A percentile compares a stretch with the other conserved stretches of the same genome.
These are phyloP conservation scores for Colletotrichum sp. DNA, from an alignment of 2,329 filamentous ascomycete species.

Conservation along the genomic window DNA sequence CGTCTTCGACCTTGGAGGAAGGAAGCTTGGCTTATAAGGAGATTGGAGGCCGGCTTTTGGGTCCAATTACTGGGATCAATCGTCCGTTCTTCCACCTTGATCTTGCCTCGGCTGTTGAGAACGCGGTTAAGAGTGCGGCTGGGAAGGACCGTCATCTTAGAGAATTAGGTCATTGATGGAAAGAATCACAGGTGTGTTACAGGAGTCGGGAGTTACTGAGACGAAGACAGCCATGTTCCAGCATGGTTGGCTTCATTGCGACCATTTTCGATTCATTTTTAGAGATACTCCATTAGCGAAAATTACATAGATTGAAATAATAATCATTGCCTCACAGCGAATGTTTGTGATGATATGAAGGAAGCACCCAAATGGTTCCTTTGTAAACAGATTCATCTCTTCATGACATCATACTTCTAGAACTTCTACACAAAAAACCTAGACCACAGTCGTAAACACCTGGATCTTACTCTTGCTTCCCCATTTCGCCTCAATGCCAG, in stretches of 20 bases:
- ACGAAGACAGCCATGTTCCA: rapidly evolving
- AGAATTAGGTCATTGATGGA: background rate
- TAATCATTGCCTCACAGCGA: background rate
- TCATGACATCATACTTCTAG: background rate
- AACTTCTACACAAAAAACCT: background rate
- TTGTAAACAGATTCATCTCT: background rate
- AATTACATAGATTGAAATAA: background rate
- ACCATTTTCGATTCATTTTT: background rate
- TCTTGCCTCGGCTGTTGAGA: slow-evolving; percentile 45
- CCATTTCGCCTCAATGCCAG: slow-evolving; percentile 44
- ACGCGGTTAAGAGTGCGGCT: slow-evolving; percentile 27
- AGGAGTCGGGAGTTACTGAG: background rate
- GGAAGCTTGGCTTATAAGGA: background rate
- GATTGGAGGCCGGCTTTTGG: background rate
- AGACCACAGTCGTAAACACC: slow-evolving; percentile 39
- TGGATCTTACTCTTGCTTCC: slow-evolving; percentile 36
- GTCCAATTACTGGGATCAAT: slow-evolving; percentile 42
- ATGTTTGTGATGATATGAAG: background rate
- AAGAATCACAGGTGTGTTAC: rapidly evolving
- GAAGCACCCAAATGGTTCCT: background rate
- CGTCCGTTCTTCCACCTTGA: slow-evolving; percentile 55
- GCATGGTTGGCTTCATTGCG: background rate
- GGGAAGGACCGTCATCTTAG: background rate
- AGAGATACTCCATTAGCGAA: background rate
- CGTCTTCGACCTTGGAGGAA: background rate